Evolutionary conservation across 2,329 filamentous ascomycete genomes (phyloP), one percentile per base, ranked within the genome.

Genomic region (Parastagonospora avenae): DNA sequence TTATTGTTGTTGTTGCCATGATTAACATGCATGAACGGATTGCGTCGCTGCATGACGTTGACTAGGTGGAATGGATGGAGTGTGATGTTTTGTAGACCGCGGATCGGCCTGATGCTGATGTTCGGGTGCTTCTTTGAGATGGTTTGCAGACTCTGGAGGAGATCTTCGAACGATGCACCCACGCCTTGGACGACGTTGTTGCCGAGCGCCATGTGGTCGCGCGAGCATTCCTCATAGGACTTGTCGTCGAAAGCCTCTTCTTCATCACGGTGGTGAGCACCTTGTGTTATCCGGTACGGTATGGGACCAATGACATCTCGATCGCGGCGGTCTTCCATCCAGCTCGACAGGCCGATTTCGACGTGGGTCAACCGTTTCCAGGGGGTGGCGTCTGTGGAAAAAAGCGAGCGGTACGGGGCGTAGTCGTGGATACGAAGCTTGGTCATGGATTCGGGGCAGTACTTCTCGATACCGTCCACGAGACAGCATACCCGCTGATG

Each of bases 401-500:
- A 69, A 28, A 73, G 62, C 14, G 67, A 67, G 12, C 69, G 59
- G 38, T 70, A 72, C 7, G 70, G 68, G 2, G 68, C 68, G 46
- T 71, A 71, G 51, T 73, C 69, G 51, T 71, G 64, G 4, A 73
- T 62, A 35, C 63, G 64, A 10, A 73, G 59, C 47, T 64, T 72
- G 4, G 60, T 67, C 59, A 73, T 52, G 37, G 48, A 71, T 3
- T 64, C 45, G 9, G 71, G 65, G 43, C 67, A 69, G 48, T 73
- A 47, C 14, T 59, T 61, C 29, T 62, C 56, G 11, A 73, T 60
- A 10, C 67, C 68, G 47, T 72, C 70, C 15, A 72, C 61, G 4
- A 73, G 63, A 45, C 63, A 70, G 54, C 71, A 73, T 1, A 73
- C 68, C 6, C 69, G 68, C 50, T 72, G 68, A 41, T 73, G 71